Conservation (phyloP, 441 rosid genomes). For the Arabidopsis hybrid region DNA sequence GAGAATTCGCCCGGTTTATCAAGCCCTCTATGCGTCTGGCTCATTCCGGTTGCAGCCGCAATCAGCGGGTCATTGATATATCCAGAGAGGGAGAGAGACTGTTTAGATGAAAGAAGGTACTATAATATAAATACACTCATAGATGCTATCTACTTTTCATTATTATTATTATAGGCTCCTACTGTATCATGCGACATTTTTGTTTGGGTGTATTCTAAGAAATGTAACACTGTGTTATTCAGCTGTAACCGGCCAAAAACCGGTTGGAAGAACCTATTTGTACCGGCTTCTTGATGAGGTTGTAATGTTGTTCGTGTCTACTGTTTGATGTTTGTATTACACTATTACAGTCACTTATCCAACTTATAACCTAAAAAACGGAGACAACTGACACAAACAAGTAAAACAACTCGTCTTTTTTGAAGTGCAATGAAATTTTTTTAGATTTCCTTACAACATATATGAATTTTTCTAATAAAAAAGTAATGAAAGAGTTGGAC, state of each 20-base stretch:
- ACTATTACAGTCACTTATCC: slow-evolving; percentile 6
- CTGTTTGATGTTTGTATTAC: slow-evolving; percentile 23
- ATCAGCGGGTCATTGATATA: slow-evolving; percentile 39
- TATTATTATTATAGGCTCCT: slow-evolving; percentile 24
- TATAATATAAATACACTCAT: background rate
- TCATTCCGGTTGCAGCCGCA: slow-evolving; percentile 69
- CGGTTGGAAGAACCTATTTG: slow-evolving; percentile 3
- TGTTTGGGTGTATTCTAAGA: slow-evolving; percentile 23
- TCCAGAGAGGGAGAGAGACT: slow-evolving; percentile 6
- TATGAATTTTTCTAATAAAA: no score
- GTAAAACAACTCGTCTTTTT: no score
- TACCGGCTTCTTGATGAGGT: slow-evolving; percentile 20
- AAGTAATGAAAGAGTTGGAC: no score
- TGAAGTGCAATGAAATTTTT: no score
- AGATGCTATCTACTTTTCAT: background rate
- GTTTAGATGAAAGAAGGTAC: slow-evolving; percentile 1
- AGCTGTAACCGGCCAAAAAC: slow-evolving; percentile 14
- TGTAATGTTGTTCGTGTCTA: slow-evolving; percentile 21
- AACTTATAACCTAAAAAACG: background rate
- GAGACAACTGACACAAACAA: background rate
- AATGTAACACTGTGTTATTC: slow-evolving; percentile 1
- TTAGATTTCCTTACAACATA: no score
- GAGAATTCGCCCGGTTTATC: slow-evolving; percentile 83
- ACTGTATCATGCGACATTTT: slow-evolving; percentile 27
- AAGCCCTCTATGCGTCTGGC: slow-evolving; percentile 83